Percentiles rank a stretch among this genome's conserved stretches.
These are phyloP conservation scores for Sporothrix phasma DNA, from an alignment of 2,329 filamentous ascomycete genomes.

Conservation along the genomic window DNA sequence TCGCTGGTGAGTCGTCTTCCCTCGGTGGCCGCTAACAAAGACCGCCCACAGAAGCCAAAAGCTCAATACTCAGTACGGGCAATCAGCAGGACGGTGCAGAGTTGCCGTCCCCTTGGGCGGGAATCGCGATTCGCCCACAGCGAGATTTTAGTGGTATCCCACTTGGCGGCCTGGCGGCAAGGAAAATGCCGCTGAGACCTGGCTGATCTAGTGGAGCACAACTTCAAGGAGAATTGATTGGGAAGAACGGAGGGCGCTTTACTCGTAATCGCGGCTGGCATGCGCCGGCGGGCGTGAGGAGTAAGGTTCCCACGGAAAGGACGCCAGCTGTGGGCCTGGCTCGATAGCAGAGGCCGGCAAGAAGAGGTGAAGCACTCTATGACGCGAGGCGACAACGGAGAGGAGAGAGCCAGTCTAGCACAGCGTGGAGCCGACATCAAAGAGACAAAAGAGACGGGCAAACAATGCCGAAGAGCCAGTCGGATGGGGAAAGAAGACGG, in stretches of 20 bases:
- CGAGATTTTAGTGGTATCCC: neutral
- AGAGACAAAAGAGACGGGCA: neutral
- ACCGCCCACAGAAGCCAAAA: neutral
- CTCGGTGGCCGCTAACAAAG: conserved; percentile 3
- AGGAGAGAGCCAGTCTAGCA: conserved; percentile 5
- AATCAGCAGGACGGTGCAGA: neutral
- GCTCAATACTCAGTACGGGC: neutral
- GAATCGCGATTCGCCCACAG: neutral
- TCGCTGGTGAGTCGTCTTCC: conserved; percentile 8
- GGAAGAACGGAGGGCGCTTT: neutral
- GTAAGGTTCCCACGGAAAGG: conserved; percentile 2
- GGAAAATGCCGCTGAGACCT: neutral
- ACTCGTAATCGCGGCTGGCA: neutral
- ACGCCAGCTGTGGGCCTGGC: neutral
- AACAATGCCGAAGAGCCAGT: neutral
- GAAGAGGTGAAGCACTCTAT: conserved; percentile 9
- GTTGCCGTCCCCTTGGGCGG: neutral
- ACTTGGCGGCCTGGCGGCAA: neutral
- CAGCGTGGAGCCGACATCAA: neutral
- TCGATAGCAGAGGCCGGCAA: neutral
- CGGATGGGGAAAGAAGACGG: neutral
- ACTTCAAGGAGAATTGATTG: neutral
- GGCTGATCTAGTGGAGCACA: neutral
- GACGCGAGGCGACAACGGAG: conserved; percentile 17
- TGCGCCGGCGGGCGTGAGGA: neutral